Evolutionary conservation across 2,329 filamentous ascomycete species (phyloP).

Genomic region (Colletotrichum sansevieriae): DNA sequence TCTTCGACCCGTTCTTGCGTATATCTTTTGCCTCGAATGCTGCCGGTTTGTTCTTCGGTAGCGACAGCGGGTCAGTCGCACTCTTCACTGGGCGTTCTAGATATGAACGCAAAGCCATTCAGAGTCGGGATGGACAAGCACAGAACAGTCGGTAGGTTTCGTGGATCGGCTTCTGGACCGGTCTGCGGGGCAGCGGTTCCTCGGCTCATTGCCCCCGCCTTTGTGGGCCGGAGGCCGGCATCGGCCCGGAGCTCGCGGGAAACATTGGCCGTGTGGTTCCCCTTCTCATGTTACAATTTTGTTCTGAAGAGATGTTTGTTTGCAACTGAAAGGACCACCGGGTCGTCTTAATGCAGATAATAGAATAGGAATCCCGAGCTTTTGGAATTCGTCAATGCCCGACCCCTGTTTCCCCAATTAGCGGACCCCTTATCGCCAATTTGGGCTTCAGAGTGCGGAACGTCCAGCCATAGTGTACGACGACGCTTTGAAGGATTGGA

Average conservation of each 20-base stretch:
- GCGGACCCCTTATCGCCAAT: background rate
- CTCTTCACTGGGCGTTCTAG: too few relatives aligned
- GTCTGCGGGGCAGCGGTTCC: background rate
- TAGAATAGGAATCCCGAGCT: background rate
- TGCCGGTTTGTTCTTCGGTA: too few relatives aligned
- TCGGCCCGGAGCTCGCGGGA: background rate
- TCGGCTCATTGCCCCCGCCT: background rate
- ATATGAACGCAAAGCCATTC: too few relatives aligned
- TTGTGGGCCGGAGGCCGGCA: background rate
- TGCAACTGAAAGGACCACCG: too few relatives aligned
- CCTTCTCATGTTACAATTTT: background rate
- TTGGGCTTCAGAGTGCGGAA: conserved; percentile 9
- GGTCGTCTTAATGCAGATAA: too few relatives aligned
- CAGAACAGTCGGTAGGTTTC: background rate
- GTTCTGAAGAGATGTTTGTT: background rate
- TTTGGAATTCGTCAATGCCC: background rate
- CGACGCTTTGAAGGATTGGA: conserved; percentile 49
- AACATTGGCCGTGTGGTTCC: too few relatives aligned
- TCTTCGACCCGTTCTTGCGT: too few relatives aligned
- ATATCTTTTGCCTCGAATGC: too few relatives aligned
- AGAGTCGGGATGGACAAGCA: too few relatives aligned
- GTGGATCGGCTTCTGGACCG: background rate
- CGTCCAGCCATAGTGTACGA: conserved; percentile 28
- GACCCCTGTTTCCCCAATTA: conserved; percentile 4
- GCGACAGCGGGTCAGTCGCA: too few relatives aligned